These are phyloP conservation scores for Andrographis paniculata DNA, from an alignment of 305 asterid genomes.

Conservation along the genomic window DNA sequence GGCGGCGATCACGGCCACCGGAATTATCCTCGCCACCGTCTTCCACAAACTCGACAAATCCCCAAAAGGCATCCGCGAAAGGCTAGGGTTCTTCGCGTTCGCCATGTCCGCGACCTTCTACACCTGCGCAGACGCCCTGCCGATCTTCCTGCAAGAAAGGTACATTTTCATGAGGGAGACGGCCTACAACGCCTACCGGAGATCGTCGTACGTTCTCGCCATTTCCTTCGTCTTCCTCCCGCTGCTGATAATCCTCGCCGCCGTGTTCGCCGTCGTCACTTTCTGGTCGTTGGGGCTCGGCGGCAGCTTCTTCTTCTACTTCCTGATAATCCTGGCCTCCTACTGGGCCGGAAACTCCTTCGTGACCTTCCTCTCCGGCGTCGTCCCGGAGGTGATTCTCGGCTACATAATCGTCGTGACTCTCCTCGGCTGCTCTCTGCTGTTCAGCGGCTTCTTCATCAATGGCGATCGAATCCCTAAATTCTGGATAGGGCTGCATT, in stretches of 20 bases:
- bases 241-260: not conserved
- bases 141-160: not conserved
- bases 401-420: not conserved
- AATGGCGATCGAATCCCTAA: not conserved
- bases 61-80: not conserved
- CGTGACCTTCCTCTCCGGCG: not conserved
- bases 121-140: not conserved
- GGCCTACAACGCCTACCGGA: not conserved
- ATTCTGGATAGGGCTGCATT: not conserved
- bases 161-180: not conserved
- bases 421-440: not conserved
- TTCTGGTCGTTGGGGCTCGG: not conserved
- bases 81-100: not conserved
- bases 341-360: not conserved
- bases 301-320: not conserved
- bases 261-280: not conserved
- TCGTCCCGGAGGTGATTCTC: not conserved
- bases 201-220: not conserved
- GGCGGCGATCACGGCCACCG: not conserved
- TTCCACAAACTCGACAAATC: not conserved
- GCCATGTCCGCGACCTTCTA: not conserved
- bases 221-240: not conserved
- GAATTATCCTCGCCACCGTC: not conserved
- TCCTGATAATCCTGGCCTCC: not conserved
- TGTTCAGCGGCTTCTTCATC: slow-evolving; percentile 1